phyloP scores from a whole-genome alignment of 225 moss, liverwort and hornwort species.

The Ulota crispa region DNA sequence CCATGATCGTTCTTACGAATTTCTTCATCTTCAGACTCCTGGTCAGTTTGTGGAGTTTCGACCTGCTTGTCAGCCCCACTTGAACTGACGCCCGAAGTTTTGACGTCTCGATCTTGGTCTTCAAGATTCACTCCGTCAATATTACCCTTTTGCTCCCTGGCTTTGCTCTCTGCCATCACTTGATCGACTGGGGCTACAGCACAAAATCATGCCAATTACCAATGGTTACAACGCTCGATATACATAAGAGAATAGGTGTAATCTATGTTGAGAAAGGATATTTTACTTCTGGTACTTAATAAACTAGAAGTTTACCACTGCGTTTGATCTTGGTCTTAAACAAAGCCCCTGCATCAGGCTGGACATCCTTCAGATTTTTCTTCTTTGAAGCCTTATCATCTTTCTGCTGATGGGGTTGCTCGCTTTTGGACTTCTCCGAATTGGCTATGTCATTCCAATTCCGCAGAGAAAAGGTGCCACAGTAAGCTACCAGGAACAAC shows the following conservation, averaged over 20 bases:
- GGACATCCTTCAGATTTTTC: slow-evolving; percentile 56
- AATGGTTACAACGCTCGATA: slow-evolving; percentile 16
- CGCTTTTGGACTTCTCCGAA: slow-evolving; percentile 20
- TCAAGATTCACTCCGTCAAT: slow-evolving; percentile 29
- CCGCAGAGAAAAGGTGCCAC: slow-evolving; percentile 8
- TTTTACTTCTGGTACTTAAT: not conserved
- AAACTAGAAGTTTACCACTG: slow-evolving; percentile 55
- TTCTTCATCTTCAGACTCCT: slow-evolving; percentile 29
- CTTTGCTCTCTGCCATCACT: slow-evolving; percentile 88
- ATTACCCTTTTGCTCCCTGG: slow-evolving; percentile 58
- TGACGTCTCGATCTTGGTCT: slow-evolving; percentile 40
- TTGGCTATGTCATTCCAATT: slow-evolving; percentile 33
- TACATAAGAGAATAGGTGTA: not conserved
- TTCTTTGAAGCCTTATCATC: slow-evolving; percentile 44
- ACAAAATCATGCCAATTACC: slow-evolving; percentile 20
- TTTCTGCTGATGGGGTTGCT: slow-evolving; percentile 26
- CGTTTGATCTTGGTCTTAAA: slow-evolving; percentile 73
- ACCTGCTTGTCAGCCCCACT: slow-evolving; percentile 29
- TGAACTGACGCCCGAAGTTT: slow-evolving; percentile 25
- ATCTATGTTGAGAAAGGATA: not conserved
- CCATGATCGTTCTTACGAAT: slow-evolving; percentile 16
- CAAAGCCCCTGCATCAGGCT: slow-evolving; percentile 45
- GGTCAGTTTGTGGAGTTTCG: slow-evolving; percentile 28
- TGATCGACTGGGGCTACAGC: slow-evolving; percentile 77
- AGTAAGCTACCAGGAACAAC: slow-evolving; percentile 14